phyloP scores from a whole-genome alignment of 1,139 yeast genomes.

The Suzukiozyma palmioleophila region DNA sequence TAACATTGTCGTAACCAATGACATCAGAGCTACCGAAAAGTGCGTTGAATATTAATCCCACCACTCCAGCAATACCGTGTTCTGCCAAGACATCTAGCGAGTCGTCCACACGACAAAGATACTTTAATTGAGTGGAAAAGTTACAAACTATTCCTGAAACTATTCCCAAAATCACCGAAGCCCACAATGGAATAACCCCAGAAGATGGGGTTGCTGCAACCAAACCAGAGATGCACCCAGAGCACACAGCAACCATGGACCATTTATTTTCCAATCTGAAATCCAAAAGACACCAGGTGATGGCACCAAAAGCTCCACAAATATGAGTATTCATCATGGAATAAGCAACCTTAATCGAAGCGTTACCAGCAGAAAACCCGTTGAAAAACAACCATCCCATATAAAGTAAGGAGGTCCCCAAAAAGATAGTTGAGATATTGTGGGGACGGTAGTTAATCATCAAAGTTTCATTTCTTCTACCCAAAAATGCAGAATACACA shows the following conservation, averaged over 20 bases:
- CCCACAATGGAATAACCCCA: slow-evolving; percentile 90
- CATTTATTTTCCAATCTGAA: slow-evolving; percentile 83
- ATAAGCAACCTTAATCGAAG: slow-evolving; percentile 64
- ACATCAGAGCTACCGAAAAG: slow-evolving; percentile 84
- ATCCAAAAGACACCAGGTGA: slow-evolving; percentile 90
- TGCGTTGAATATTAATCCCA: slow-evolving; percentile 85
- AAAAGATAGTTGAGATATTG: slow-evolving; percentile 79
- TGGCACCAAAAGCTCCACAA: slow-evolving; percentile 86
- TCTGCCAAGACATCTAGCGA: slow-evolving; percentile 94
- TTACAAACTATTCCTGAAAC: slow-evolving; percentile 82
- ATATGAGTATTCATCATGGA: slow-evolving; percentile 91
- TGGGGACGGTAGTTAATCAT: slow-evolving; percentile 93
- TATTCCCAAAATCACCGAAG: slow-evolving; percentile 79
- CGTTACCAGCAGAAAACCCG: slow-evolving; percentile 71
- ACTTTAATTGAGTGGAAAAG: slow-evolving; percentile 84
- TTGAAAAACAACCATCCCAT: slow-evolving; percentile 90
- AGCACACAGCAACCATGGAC: slow-evolving; percentile 93
- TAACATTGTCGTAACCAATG: slow-evolving; percentile 80
- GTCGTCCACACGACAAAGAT: slow-evolving; percentile 79
- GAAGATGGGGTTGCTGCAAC: slow-evolving; percentile 97
- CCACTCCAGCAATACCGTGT: slow-evolving; percentile 95
- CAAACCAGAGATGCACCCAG: slow-evolving; percentile 91
- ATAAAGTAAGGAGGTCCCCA: slow-evolving; percentile 63
- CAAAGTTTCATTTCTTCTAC: slow-evolving; percentile 77
- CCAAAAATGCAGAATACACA: slow-evolving; percentile 77